Conservation (phyloP, 352 stramenopile genomes). For the Globisporangium iwayamae region DNA sequence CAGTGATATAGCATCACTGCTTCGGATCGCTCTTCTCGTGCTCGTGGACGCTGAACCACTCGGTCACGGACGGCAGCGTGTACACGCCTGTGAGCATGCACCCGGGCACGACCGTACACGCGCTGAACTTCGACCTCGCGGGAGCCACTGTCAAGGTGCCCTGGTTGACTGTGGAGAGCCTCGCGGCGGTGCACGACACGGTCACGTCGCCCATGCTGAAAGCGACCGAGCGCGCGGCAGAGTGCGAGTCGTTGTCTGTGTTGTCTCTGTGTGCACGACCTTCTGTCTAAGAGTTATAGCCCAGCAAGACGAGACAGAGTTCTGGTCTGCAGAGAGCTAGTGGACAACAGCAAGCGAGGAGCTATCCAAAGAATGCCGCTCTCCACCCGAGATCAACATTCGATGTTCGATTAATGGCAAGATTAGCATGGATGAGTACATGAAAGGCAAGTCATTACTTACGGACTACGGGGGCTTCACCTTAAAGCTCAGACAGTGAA, state of each 20-base stretch:
- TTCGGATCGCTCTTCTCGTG: constrained; percentile 94
- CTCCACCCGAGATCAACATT: too few relatives aligned
- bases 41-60: constrained; percentile 69
- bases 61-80: constrained; percentile 34
- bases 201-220: constrained; percentile 40
- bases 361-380: constrained; percentile 9
- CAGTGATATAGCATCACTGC: constrained; percentile 98
- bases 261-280: neutral
- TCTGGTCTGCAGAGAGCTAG: neutral
- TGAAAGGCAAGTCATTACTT: too few relatives aligned
- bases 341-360: neutral
- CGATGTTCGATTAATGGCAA: too few relatives aligned
- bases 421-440: too few relatives aligned
- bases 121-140: constrained; percentile 67
- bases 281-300: neutral
- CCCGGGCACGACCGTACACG: constrained; percentile 51
- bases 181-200: constrained; percentile 43
- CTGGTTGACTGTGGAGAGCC: constrained; percentile 57
- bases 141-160: constrained; percentile 56
- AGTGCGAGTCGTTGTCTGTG: neutral
- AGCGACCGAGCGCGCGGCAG: neutral
- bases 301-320: neutral
- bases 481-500: too few relatives aligned
- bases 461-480: too few relatives aligned
- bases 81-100: constrained; percentile 36